Evolutionary conservation across 2,329 filamentous ascomycete species (phyloP).

Genomic region (Pyrenophora seminiperda): DNA sequence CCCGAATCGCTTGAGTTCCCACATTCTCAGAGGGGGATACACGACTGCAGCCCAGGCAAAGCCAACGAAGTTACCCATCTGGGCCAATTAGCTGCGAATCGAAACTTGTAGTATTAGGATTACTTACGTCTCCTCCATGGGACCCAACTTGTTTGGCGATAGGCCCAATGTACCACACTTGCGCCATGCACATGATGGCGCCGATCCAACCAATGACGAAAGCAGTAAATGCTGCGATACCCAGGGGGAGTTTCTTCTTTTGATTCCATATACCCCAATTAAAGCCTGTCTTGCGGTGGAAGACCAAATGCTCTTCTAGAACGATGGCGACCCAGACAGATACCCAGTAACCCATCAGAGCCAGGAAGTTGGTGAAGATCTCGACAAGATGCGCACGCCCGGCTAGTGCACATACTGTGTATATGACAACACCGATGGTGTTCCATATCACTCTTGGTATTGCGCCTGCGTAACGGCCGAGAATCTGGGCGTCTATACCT

Average conservation of each 20-base stretch:
- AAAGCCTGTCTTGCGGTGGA: constrained; percentile 59
- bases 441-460: constrained; percentile 71
- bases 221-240: constrained; percentile 64
- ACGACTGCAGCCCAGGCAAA: constrained; percentile 64
- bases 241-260: constrained; percentile 63
- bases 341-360: constrained; percentile 74
- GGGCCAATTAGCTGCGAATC: constrained; percentile 1
- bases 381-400: constrained; percentile 64
- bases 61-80: constrained; percentile 65
- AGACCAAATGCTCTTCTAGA: constrained; percentile 66
- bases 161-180: constrained; percentile 71
- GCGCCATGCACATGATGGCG: constrained; percentile 69
- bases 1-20: constrained; percentile 58
- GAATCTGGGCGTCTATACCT: constrained; percentile 70
- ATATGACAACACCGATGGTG: constrained; percentile 64
- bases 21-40: constrained; percentile 59
- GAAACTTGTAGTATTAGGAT: background rate
- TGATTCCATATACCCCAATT: constrained; percentile 68
- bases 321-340: constrained; percentile 68
- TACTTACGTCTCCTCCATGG: constrained; percentile 61
- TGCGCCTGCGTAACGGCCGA: constrained; percentile 62
- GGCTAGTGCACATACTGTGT: constrained; percentile 67
- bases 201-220: constrained; percentile 70
- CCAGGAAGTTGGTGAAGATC: constrained; percentile 72
- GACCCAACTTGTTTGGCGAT: constrained; percentile 63